A percentile compares a stretch with the other conserved stretches of the same genome.
These are phyloP conservation scores for Lagenaria siceraria DNA, from an alignment of 306 rosid species.

Conservation along the genomic window DNA sequence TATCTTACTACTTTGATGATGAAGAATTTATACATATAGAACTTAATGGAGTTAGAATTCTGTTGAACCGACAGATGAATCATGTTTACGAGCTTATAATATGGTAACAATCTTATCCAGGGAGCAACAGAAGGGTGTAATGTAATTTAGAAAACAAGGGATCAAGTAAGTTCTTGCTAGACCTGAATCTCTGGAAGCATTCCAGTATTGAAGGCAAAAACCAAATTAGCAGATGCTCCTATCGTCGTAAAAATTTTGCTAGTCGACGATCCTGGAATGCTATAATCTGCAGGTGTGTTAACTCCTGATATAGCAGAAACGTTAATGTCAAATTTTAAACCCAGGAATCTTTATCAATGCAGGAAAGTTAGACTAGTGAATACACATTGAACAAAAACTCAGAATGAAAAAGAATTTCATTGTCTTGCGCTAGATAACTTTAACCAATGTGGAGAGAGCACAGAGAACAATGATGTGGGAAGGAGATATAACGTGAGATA, in stretches of 20 bases:
- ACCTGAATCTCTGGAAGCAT: slow-evolving; percentile 99
- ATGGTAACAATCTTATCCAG: slow-evolving; percentile 4
- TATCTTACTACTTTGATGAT: too few species aligned
- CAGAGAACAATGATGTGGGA: not conserved
- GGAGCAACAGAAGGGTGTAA: not conserved
- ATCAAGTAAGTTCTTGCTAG: not conserved
- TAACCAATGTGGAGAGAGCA: not conserved
- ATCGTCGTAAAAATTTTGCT: slow-evolving; percentile 74
- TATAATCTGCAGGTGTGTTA: slow-evolving; percentile 56
- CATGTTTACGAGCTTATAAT: not conserved
- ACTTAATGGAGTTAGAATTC: not conserved
- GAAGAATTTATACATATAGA: too few species aligned
- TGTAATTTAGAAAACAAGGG: not conserved
- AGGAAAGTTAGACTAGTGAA: not conserved
- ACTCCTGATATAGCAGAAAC: slow-evolving; percentile 32
- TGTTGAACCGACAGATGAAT: not conserved
- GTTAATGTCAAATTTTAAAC: too few species aligned
- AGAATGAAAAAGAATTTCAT: not conserved
- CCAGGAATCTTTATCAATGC: not conserved
- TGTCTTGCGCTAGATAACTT: not conserved
- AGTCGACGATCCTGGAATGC: slow-evolving; percentile 45
- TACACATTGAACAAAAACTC: not conserved
- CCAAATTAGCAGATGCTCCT: slow-evolving; percentile 85
- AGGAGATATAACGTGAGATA: too few species aligned
- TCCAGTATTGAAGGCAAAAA: slow-evolving; percentile 89